These are phyloP conservation scores for Candolleomyces efflorescens DNA, from an alignment of 768 basidiomycete genomes.

Conservation along the genomic window DNA sequence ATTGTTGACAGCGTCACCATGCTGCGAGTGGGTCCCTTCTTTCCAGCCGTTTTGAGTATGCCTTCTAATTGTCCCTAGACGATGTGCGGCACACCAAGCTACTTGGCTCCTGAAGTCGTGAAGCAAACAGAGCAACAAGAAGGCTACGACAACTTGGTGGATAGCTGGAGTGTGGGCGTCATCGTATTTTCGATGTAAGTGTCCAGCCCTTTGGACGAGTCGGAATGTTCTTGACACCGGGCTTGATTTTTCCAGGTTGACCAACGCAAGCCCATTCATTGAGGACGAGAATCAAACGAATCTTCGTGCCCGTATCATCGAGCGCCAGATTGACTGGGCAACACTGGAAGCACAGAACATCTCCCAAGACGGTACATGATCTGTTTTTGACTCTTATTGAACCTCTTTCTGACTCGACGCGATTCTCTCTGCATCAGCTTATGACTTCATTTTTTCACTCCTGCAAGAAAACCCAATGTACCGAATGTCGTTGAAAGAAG, in stretches of 20 bases:
- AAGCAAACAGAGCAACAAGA: conserved; percentile 45
- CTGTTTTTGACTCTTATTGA: neutral
- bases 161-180: conserved; percentile 95
- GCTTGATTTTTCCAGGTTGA: conserved; percentile 47
- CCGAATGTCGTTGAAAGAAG: conserved; percentile 70
- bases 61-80: conserved; percentile 43
- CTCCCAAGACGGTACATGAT: conserved; percentile 39
- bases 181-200: conserved; percentile 88
- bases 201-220: neutral
- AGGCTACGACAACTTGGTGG: conserved; percentile 87
- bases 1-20: conserved; percentile 77
- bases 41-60: neutral
- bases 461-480: conserved; percentile 57
- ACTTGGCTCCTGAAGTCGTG: conserved; percentile 92
- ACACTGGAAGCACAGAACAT: conserved; percentile 36
- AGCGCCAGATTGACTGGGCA: conserved; percentile 60
- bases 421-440: conserved; percentile 32
- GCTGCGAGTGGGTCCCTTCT: conserved; percentile 52
- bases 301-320: conserved; percentile 55
- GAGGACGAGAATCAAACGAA: conserved; percentile 63
- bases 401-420: neutral
- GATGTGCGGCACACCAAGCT: conserved; percentile 95
- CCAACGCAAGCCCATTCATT: conserved; percentile 74
- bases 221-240: conserved; percentile 8
- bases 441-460: conserved; percentile 63